These are phyloP conservation scores for Lenwebbia sp. DNA, from an alignment of 345 rosid species.

Conservation along the genomic window DNA sequence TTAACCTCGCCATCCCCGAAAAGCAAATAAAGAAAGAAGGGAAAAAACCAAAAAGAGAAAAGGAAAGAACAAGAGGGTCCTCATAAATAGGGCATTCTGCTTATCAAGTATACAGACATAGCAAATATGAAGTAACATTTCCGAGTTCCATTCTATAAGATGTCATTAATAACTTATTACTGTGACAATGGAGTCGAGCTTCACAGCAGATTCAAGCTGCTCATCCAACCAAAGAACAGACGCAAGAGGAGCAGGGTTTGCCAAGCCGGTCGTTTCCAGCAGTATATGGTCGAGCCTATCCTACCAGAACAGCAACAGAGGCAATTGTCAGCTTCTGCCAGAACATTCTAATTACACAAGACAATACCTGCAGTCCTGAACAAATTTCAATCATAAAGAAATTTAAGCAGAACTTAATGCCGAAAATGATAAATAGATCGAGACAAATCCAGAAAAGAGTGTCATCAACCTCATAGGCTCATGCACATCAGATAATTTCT, in stretches of 20 bases:
- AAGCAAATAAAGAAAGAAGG: background rate
- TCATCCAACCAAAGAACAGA: slow-evolving; percentile 97
- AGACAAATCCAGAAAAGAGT: background rate
- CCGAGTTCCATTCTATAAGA: background rate
- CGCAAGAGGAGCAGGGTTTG: slow-evolving; percentile 91
- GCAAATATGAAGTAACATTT: background rate
- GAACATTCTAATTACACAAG: background rate
- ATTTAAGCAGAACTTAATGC: background rate
- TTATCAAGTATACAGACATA: background rate
- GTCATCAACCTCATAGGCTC: background rate
- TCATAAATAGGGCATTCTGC: background rate
- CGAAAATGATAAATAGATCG: background rate
- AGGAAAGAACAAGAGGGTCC: background rate
- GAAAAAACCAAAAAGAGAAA: background rate
- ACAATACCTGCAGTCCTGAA: background rate
- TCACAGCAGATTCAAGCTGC: slow-evolving; percentile 78
- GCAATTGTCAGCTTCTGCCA: background rate
- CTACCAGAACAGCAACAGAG: background rate
- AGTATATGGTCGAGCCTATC: slow-evolving; percentile 84
- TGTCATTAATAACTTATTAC: slow-evolving; percentile 18
- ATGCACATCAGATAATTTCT: background rate
- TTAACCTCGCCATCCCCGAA: background rate
- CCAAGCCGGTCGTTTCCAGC: slow-evolving; percentile 97
- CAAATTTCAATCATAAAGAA: background rate
- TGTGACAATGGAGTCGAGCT: slow-evolving; percentile 86